Base-by-base conservation (phyloP, 352 stramenopile species). In the Albugo candida region DNA sequence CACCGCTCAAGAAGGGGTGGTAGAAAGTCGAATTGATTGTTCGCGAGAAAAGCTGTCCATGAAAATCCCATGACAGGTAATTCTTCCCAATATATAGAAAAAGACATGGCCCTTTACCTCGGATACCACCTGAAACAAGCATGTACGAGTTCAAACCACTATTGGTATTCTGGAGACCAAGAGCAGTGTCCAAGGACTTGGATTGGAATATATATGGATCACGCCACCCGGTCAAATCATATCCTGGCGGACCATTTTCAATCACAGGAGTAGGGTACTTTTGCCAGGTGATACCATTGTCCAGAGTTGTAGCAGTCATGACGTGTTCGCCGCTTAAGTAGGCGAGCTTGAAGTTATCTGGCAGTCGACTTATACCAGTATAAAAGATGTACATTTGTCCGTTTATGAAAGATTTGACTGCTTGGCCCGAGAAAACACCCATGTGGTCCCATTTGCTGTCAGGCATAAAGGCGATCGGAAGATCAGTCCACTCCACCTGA, bases 361-460 rank as follows among this genome's bases (percentile, higher is more conserved):
- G 64, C 0, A 70, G 64, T 34, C 54, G 53, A 2, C 56, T 74
- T 18, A 78, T 63, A 24, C 64, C 64, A 39, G 67, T 78, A 61
- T 77, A 82, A 51, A 82, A 82, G 20, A 82, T 56, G 8, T 67
- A 80, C 47, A 74, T 55, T 53, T 82, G 79, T 61, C 63, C 65
- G 36, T 67, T 63, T 18, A 82, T 63, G 13, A 65, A 66, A 38
- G 79, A 72, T 38, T 61, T 42, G 48, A 67, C 70, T 10, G 67
- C 56, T 49, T 76, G 83, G 17, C 75, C 75, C 34, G 71, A 84
- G 49, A 81, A 87, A 11, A 84, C 70, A 42, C 75, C 70, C n/a
- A 79, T 61, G 27, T 65, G 48, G 53, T 87, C 75, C 63, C 70
- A 87, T 51, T 63, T 65, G 58, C 78, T 49, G 41, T 84, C 49